Percentiles rank a stretch among this genome's conserved stretches.
Conservation (phyloP, 768 basidiomycete genomes). For the Podaxis mareebaensis region DNA sequence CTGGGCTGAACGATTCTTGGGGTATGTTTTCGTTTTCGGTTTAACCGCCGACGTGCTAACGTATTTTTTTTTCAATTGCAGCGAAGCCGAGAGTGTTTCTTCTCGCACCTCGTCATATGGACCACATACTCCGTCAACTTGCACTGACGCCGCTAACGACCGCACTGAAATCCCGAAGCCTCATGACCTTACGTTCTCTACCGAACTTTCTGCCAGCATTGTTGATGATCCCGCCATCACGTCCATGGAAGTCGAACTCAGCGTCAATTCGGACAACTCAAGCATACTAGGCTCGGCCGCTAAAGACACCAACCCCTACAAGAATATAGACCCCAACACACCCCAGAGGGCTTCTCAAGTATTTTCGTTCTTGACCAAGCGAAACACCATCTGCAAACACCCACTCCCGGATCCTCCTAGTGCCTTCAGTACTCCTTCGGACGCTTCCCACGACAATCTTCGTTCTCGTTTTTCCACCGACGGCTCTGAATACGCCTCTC, state of each 20-base stretch:
- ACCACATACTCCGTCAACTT: slow-evolving; percentile 46
- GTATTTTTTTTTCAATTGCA: slow-evolving; percentile 21
- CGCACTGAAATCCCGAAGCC: slow-evolving; percentile 18
- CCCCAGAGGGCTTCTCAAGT: slow-evolving; percentile 74
- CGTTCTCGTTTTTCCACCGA: slow-evolving; percentile 23
- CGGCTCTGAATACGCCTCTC: not conserved
- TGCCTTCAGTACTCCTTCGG: slow-evolving; percentile 42
- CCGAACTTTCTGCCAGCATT: slow-evolving; percentile 43
- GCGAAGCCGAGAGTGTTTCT: slow-evolving; percentile 41
- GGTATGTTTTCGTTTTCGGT: slow-evolving; percentile 27
- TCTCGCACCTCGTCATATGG: slow-evolving; percentile 38
- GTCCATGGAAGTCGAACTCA: slow-evolving; percentile 77
- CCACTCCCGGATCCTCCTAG: slow-evolving; percentile 41
- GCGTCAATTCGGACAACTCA: slow-evolving; percentile 46
- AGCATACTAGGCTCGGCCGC: slow-evolving; percentile 21
- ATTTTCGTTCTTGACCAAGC: slow-evolving; percentile 68
- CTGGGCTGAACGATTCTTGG: slow-evolving; percentile 78
- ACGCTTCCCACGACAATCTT: slow-evolving; percentile 16
- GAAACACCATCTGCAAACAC: slow-evolving; percentile 35
- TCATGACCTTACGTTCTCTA: slow-evolving; percentile 42
- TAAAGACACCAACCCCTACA: slow-evolving; percentile 18
- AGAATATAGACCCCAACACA: slow-evolving; percentile 42
- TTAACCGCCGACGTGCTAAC: not conserved
- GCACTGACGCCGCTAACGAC: slow-evolving; percentile 31
- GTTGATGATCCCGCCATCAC: slow-evolving; percentile 56